phyloP scores from a whole-genome alignment of 257 asterid species.

The Cruciata laevipes region DNA sequence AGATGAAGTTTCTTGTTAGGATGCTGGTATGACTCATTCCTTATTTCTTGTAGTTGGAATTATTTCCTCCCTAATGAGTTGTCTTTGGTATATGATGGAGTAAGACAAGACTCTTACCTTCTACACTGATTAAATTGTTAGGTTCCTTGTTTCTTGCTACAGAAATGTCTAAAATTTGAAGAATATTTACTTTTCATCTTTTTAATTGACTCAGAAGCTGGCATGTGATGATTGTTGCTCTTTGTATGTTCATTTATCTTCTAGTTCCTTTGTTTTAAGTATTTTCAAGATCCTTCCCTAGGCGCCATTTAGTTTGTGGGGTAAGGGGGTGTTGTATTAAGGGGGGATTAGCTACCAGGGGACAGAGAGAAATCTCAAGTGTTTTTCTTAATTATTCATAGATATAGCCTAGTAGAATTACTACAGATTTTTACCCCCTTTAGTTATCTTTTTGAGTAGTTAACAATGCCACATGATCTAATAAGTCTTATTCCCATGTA shows the following conservation, averaged over 20 bases:
- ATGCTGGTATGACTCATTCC: conserved; percentile 53
- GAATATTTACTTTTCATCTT: not conserved
- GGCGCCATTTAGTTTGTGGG: not conserved
- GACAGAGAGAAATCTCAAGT: not conserved
- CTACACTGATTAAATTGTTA: not conserved
- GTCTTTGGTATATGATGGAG: not conserved
- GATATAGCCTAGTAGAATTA: too few species aligned
- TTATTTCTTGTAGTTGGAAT: not conserved
- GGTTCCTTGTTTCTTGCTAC: not conserved
- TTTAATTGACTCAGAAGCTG: conserved; percentile 1
- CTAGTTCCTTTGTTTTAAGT: not conserved
- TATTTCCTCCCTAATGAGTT: not conserved
- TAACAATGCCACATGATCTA: not conserved
- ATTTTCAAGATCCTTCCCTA: not conserved
- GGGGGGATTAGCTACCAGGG: not conserved
- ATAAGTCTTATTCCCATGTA: conserved; percentile 17
- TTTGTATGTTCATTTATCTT: not conserved
- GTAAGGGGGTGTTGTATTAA: not conserved
- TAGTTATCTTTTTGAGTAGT: not conserved
- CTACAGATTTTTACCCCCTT: not conserved
- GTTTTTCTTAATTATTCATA: not conserved
- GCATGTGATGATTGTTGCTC: not conserved
- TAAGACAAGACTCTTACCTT: not conserved
- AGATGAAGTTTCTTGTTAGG: conserved; percentile 83
- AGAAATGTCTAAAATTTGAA: not conserved